phyloP scores from a whole-genome alignment of 495 filamentous ascomycete species.

The Elasticomyces elasticus region DNA sequence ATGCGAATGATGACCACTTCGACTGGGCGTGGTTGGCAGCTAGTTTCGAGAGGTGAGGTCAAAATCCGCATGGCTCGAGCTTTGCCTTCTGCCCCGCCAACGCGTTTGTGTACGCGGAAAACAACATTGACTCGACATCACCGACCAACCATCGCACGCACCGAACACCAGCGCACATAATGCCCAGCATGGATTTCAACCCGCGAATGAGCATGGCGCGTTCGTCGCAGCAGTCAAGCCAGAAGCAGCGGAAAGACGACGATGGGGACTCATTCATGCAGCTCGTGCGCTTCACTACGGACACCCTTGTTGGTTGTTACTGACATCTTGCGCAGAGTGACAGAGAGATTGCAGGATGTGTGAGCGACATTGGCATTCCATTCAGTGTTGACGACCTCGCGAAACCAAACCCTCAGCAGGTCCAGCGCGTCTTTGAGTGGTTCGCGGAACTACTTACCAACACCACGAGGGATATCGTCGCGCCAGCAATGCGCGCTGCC shows the following conservation, averaged over 20 bases:
- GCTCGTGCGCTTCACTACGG: slow-evolving; percentile 43
- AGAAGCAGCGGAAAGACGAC: slow-evolving; percentile 61
- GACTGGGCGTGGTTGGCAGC: neutral
- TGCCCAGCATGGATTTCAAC: slow-evolving; percentile 55
- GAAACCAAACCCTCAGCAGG: slow-evolving; percentile 85
- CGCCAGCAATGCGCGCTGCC: slow-evolving; percentile 87
- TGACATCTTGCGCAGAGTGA: slow-evolving; percentile 44
- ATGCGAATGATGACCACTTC: no score
- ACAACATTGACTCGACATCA: neutral
- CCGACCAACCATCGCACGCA: neutral
- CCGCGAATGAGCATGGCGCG: slow-evolving; percentile 68
- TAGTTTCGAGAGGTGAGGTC: neutral
- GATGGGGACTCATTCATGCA: slow-evolving; percentile 86
- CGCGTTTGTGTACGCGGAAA: neutral
- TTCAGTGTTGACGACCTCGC: slow-evolving; percentile 83
- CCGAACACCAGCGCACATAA: neutral
- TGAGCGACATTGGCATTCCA: slow-evolving; percentile 86
- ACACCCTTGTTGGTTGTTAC: slow-evolving; percentile 1
- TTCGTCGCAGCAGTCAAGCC: slow-evolving; percentile 30
- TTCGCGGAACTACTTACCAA: slow-evolving; percentile 91
- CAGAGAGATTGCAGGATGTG: slow-evolving; percentile 87
- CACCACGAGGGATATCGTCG: slow-evolving; percentile 76
- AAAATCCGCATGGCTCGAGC: neutral
- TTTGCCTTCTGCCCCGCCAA: neutral
- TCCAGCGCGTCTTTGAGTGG: slow-evolving; percentile 95